These are phyloP conservation scores for Fusarium subtropicale DNA, from an alignment of 2,329 filamentous ascomycete genomes.

Conservation along the genomic window DNA sequence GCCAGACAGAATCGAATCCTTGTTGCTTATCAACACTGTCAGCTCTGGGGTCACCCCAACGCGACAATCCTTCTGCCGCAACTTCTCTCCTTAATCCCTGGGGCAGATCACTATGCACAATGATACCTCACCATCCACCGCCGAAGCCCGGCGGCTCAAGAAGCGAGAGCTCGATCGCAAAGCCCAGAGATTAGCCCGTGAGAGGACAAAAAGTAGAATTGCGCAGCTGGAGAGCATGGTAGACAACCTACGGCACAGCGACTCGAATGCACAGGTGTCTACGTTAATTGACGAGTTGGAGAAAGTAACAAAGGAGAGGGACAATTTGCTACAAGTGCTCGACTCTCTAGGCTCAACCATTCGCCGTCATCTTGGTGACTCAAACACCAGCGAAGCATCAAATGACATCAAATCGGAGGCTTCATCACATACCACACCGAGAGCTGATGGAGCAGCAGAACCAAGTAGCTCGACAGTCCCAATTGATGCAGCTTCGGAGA, in stretches of 20 bases:
- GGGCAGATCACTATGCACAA: slow-evolving; percentile 27
- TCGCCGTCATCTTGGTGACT: slow-evolving; percentile 31
- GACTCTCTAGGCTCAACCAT: slow-evolving; percentile 32
- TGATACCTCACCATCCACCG: slow-evolving; percentile 9
- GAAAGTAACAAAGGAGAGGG: slow-evolving; percentile 44
- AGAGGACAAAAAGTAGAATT: slow-evolving; percentile 50
- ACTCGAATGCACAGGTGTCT: slow-evolving; percentile 43
- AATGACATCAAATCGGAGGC: slow-evolving; percentile 2
- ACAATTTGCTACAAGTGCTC: slow-evolving; percentile 33
- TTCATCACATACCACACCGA: not conserved
- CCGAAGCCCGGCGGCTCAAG: slow-evolving; percentile 43
- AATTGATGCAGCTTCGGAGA: slow-evolving; percentile 8
- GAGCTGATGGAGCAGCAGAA: not conserved
- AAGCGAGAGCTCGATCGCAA: slow-evolving; percentile 51
- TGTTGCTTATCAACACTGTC: not conserved
- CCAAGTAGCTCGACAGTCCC: not conserved
- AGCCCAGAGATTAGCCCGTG: slow-evolving; percentile 49
- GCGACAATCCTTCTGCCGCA: not conserved
- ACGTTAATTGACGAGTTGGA: slow-evolving; percentile 45
- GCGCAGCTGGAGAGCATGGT: slow-evolving; percentile 49
- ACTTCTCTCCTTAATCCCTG: slow-evolving; percentile 13
- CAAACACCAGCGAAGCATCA: not conserved
- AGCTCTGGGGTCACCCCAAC: not conserved
- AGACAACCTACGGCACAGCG: slow-evolving; percentile 41
- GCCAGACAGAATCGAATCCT: not conserved